Evolutionary conservation across 108 stramenopile genomes (phyloP), one percentile per base, ranked within the genome.

Genomic region (Cyclotella cryptica): DNA sequence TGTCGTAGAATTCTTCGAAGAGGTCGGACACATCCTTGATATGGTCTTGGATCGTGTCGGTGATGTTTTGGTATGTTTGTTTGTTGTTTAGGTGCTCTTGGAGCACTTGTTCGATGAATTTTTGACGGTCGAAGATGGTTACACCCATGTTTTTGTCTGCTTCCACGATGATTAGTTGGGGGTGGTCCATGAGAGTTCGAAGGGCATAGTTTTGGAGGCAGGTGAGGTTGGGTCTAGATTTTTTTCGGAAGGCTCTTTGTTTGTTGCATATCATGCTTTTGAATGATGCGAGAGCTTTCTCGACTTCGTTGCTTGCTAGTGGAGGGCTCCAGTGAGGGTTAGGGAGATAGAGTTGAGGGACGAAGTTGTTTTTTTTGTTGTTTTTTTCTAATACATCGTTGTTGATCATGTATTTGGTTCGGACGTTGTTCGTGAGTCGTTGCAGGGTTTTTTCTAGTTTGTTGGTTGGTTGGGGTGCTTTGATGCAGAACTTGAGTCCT

Each of bases 111-210:
- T 58, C 24, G 55, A 58, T 58, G 9, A 7, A 58, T 7, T 58
- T 3, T 21, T 58, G 10, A 5, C 55, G 22, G 3, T 58, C 21
- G 19, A 21, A 27, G 55, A 58, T 58, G 2, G 26, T 9, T 2
- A 58, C 55, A 7, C 55, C 55, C 55, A 58, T 58, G 55, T 58
- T 58, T 58, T 58, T 58, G 49, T 58, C 55, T 5, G 55, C 24
- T 58, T 58, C 55, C 3, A 58, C 13, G 4, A 58, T 28, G 12
- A 58, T 58, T 1, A 58, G 9, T 21, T 14, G 1, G 55, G 1
- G 10, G 9, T 58, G 55, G 2, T 58, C 24, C 2, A 5, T 3
- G 17, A 58, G 55, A 3, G 1, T 1, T 1, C 26, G 22, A 21
- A 58, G 55, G 55, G 49, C 49, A 19, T 1, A 19, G 17, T 19